These are phyloP conservation scores for Suhomyces tanzawaensis DNA, from an alignment of 805 yeast species.

Conservation along the genomic window DNA sequence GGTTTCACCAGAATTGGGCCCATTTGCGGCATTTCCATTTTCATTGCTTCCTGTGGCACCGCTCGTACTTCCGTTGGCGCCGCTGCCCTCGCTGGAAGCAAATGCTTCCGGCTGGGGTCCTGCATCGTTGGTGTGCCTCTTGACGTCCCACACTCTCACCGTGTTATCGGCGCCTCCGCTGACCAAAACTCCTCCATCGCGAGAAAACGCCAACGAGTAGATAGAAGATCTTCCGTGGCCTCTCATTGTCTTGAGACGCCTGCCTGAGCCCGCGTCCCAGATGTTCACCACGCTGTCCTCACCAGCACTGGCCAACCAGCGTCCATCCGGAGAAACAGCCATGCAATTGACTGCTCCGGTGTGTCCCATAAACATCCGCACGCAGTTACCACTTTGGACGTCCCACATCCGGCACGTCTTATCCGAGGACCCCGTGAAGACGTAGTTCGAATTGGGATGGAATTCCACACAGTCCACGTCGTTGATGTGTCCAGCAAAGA, in stretches of 20 bases:
- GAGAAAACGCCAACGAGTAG: conserved; percentile 78
- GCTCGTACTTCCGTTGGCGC: conserved; percentile 2
- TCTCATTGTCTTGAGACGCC: conserved; percentile 83
- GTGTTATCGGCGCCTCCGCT: conserved; percentile 92
- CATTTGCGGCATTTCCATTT: conserved; percentile 15
- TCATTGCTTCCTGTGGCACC: conserved; percentile 1
- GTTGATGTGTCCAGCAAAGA: conserved; percentile 95
- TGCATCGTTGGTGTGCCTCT: conserved; percentile 76
- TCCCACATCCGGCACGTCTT: conserved; percentile 99
- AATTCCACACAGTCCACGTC: conserved; percentile 94
- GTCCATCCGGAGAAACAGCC: conserved; percentile 94
- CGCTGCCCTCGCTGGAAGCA: conserved; percentile 14
- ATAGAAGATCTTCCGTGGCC: conserved; percentile 91
- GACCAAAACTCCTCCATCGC: conserved; percentile 85
- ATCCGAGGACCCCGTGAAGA: conserved; percentile 93
- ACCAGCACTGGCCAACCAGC: conserved; percentile 94
- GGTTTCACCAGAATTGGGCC: conserved; percentile 18
- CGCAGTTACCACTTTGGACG: conserved; percentile 81
- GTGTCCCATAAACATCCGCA: conserved; percentile 89
- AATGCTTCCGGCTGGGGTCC: conserved; percentile 77
- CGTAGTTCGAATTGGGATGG: conserved; percentile 94
- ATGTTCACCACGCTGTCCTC: conserved; percentile 85
- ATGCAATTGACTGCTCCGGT: conserved; percentile 82
- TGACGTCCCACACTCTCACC: conserved; percentile 95
- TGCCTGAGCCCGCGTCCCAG: conserved; percentile 94